Evolutionary conservation across 495 filamentous ascomycete species (phyloP), one percentile per base, ranked within the genome.

Genomic region (Lindgomyces ingoldianus): DNA sequence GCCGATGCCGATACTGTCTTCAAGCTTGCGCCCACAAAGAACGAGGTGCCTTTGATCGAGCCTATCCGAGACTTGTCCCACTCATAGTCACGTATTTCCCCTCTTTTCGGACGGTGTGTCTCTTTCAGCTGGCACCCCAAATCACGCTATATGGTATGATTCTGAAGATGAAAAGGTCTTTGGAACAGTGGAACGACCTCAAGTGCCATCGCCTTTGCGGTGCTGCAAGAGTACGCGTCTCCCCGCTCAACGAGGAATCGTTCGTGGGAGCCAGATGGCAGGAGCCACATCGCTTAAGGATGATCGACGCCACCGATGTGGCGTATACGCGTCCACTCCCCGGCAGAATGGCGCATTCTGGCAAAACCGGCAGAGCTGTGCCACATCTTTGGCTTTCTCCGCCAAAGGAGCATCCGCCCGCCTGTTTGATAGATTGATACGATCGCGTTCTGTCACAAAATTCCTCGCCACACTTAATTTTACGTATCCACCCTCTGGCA

Each of bases 161-260:
- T 33, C 18, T n/a, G 21, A 11, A 39, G 50, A n/a, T 18, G 19
- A 14, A 16, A 21, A 39, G n/a, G 47, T 4, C 50, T 12, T 53
- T 30, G 16, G 24, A 53, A 33, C 50, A 27, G 25, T 4, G 9
- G 14, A 39, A 29, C 26, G 4, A 8, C 12, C 46, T 18, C 21
- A 4, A 11, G 18, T 18, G 46, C 46, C 24, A 22, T 10, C 27
- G 26, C 29, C 25, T 8, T 47, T 9, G 19, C 24, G 39, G 56
- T 48, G 56, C 41, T 46, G 41, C 42, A n/a, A 12, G 24, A 48
- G 39, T 46, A 59, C 56, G 56, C 56, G 56, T 45, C 56, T 47
- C 18, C 46, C 6, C 10, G 9, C 33, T 44, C 30, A 33, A 25
- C 53, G 42, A n/a, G 19, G 36, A 26, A 26, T 57, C 8, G 30